Evolutionary conservation across 1,284 basidiomycete species (phyloP), one percentile per base, ranked within the genome.

Genomic region (Porogramme epimiltina): DNA sequence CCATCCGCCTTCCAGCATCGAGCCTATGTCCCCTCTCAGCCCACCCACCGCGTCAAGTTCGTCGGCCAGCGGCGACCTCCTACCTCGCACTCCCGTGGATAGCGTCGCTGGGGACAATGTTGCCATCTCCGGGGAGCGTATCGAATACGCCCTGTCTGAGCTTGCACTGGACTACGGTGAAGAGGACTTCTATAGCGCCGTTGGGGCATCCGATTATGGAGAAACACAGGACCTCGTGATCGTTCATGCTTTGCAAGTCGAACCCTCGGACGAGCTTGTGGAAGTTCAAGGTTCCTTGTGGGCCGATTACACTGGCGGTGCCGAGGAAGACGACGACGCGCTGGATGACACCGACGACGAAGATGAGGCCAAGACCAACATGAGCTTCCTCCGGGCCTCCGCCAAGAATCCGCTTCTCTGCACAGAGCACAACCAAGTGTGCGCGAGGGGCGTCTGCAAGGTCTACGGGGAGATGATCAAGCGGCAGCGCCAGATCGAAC

Each of bases 391-490:
- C 25, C 47, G 40, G n/a, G 45, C 33, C 4, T 34, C 34, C 6
- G 41, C 20, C 18, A 43, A 42, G 36, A 34, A 55, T 11, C 55
- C 47, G 43, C 24, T 52, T 26, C 33, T 60, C 16, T 69, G 66
- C 49, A 44, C 41, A 2, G 48, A 49, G 5, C 67, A 69, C 50
- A 60, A 60, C 39, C 50, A 45, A 38, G 36, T 62, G 11, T 67
- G 66, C 53, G 51, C 40, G 36, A 61, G 58, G 46, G 65, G 65
- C 31, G 66, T 67, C 18, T 69, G 67, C 51, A 37, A 45, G 24
- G 48, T 58, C 25, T 58, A 60, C 37, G 54, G 42, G 2, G 41
- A 43, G 4, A 54, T 42, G 22, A 9, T 42, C 28, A 42, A 53
- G 23, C 40, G 47, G 26, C 34, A 49, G 33, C 42, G 38, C 20